Evolutionary conservation across 2,329 filamentous ascomycete species (phyloP).

Genomic region (Myriosclerotinia duriaeana): DNA sequence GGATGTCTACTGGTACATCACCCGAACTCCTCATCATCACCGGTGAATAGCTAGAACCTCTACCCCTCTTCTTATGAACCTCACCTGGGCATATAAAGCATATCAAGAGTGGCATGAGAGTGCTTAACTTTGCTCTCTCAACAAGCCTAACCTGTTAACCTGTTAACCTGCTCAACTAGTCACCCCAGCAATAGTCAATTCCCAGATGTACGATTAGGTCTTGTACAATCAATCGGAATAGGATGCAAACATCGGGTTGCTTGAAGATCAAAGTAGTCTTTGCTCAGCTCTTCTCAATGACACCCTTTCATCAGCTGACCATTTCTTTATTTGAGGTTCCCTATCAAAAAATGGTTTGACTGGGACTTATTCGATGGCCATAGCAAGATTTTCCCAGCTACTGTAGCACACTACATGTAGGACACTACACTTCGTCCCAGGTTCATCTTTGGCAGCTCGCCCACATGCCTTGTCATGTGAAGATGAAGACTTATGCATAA

Average conservation of each 20-base stretch:
- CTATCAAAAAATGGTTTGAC: too few species aligned
- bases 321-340: neutral
- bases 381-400: too few species aligned
- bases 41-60: constrained; percentile 4
- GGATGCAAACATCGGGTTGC: neutral
- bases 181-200: too few species aligned
- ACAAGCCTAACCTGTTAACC: too few species aligned
- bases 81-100: neutral
- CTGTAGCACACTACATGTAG: neutral
- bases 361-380: too few species aligned
- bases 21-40: neutral
- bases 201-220: too few species aligned
- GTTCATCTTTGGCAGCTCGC: neutral
- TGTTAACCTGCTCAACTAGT: too few species aligned
- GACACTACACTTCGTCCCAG: neutral
- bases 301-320: neutral
- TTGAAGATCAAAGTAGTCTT: constrained; percentile 7
- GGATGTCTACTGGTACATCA: too few species aligned
- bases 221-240: neutral
- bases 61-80: neutral
- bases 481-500: neutral
- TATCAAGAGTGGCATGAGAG: neutral
- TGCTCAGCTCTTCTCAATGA: neutral
- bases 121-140: neutral
- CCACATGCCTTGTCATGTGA: neutral